Conservation (phyloP, 1,284 basidiomycete genomes). For the Fomitopsis schrenkii region DNA sequence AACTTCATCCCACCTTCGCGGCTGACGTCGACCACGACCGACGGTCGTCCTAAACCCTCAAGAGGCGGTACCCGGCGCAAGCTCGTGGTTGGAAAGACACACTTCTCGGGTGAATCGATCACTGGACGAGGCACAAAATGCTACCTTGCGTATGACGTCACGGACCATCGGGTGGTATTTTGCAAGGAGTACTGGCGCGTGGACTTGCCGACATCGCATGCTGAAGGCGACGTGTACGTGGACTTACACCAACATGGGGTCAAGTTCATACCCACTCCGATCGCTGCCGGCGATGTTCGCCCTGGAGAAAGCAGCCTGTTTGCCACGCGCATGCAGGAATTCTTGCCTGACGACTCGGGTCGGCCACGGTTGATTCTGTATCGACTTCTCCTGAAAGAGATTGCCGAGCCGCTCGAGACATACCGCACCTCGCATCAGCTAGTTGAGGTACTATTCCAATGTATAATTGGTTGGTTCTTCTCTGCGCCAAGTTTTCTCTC, state of each 20-base stretch:
- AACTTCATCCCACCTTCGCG: background rate
- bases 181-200: conserved; percentile 11
- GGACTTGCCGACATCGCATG: background rate
- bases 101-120: background rate
- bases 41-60: background rate
- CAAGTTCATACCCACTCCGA: background rate
- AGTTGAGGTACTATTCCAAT: no score
- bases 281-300: no score
- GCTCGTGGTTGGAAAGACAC: conserved; percentile 2
- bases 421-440: no score
- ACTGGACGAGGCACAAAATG: conserved; percentile 4
- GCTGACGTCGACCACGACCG: background rate
- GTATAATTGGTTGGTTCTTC: no score
- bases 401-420: no score
- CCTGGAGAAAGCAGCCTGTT: no score
- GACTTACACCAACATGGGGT: background rate
- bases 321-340: no score
- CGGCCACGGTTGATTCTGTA: no score
- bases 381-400: no score
- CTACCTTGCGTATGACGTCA: conserved; percentile 7
- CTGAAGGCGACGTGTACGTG: conserved; percentile 5
- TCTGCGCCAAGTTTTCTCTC: background rate
- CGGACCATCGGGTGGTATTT: background rate
- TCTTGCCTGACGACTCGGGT: no score
- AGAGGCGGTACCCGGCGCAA: background rate